Conservation (phyloP, 1,284 basidiomycete genomes). For the Puccinia polysora region DNA sequence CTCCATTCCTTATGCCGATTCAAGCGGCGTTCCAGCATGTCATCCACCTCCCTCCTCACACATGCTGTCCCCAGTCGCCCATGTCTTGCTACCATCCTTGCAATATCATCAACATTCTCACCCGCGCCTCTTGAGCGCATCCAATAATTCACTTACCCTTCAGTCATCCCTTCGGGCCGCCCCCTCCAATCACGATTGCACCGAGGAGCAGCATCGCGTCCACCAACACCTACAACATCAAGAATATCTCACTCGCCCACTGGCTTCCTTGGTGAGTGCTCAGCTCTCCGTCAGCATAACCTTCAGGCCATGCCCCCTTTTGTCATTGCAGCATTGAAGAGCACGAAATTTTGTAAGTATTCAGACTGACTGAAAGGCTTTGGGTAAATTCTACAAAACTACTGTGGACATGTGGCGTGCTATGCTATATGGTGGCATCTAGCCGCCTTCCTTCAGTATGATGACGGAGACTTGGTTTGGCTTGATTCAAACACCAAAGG, state of each 20-base stretch:
- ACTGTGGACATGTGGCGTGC: constrained; percentile 3
- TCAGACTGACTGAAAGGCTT: neutral
- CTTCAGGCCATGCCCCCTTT: neutral
- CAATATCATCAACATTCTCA: constrained; percentile 13
- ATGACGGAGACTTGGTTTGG: constrained; percentile 48
- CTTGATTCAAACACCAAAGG: constrained; percentile 45
- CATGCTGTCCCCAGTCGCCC: constrained; percentile 24
- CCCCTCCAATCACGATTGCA: constrained; percentile 7
- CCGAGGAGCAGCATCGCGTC: constrained; percentile 9
- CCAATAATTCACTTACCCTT: constrained; percentile 13
- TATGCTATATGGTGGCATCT: neutral
- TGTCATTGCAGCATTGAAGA: neutral
- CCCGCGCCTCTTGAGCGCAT: constrained; percentile 3
- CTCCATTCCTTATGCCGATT: constrained; percentile 37
- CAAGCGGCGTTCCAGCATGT: constrained; percentile 27
- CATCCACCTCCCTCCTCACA: constrained; percentile 37
- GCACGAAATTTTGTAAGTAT: neutral
- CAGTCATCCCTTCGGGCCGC: constrained; percentile 5
- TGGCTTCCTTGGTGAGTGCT: constrained; percentile 29
- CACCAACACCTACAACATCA: constrained; percentile 11
- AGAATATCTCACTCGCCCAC: constrained; percentile 26
- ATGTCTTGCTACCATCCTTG: constrained; percentile 25
- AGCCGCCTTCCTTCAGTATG: constrained; percentile 42
- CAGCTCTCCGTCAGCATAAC: neutral
- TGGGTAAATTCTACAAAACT: neutral